Base-by-base conservation (phyloP, 1,284 basidiomycete species). In the Blastosporella zonata region DNA sequence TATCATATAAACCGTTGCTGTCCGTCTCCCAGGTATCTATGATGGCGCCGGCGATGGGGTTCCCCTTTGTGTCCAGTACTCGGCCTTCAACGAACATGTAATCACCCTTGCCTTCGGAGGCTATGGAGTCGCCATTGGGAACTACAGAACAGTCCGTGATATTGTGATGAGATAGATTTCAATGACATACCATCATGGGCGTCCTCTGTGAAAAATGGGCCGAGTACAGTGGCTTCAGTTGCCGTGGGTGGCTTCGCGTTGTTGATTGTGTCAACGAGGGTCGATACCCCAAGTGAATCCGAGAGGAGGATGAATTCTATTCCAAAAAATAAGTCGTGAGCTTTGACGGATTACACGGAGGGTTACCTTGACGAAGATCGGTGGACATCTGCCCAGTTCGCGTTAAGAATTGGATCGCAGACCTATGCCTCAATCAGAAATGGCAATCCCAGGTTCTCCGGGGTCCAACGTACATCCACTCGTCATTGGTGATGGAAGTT, bases 11-110 rank as follows among this genome's bases (percentile, higher is more conserved):
- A 58, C 89, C 87, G 50, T 79, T 61, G 3, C 74, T 75, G 62
- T 93, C 90, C n/a, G 90, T 84, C 67, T 93, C 90, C 92, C 90
- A 93, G 12, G 89, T 92, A 50, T 93, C 87, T 53, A 93, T 86
- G 27, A 76, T 61, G 1, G 84, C 86, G 52, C 74, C 72, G 3
- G 80, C 61, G 43, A 93, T 75, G 1, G 86, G 84, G n/a, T 78
- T 72, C 21, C 91, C 90, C 27, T 79, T 67, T 0, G 78, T 81
- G 58, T 83, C 76, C 28, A 78, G 60, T 2, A 93, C 76, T 1
- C 73, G 75, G 2, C 91, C 91, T 59, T 88, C 77, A 46, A 93
- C 84, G 56, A 78, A 90, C 79, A 94, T 74, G 61, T 88, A 87
- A 6, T 89, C 79, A 31, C 90, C 91, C 65, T 89, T 90, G 51